Percentiles rank a stretch among this genome's conserved stretches.
Conservation (phyloP, 805 yeast genomes). For the Lipomyces sp. region DNA sequence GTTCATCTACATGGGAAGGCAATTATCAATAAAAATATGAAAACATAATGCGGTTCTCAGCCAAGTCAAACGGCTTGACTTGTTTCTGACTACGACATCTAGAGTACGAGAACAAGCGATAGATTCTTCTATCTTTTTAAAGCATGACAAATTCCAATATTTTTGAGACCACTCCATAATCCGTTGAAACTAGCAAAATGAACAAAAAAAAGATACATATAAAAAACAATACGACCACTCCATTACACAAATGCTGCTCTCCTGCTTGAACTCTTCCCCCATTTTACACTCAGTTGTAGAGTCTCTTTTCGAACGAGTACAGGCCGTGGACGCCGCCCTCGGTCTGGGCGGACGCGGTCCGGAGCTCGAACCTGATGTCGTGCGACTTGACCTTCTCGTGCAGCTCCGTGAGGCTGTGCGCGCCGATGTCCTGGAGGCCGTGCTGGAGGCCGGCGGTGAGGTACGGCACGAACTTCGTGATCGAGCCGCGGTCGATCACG, state of each 20-base stretch:
- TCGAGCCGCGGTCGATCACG: slow-evolving; percentile 94
- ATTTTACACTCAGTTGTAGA: slow-evolving; percentile 46
- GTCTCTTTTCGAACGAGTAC: slow-evolving; percentile 95
- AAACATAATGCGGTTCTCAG: too few relatives aligned
- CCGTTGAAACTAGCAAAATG: neutral
- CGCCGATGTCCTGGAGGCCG: slow-evolving; percentile 98
- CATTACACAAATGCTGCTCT: neutral
- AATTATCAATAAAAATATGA: neutral
- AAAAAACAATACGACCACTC: neutral
- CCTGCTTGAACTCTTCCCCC: neutral
- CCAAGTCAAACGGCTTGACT: too few relatives aligned
- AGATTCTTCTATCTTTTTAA: neutral
- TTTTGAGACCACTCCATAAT: too few relatives aligned
- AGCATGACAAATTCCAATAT: too few relatives aligned
- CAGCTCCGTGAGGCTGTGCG: slow-evolving; percentile 59
- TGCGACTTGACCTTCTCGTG: slow-evolving; percentile 63
- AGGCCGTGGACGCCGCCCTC: slow-evolving; percentile 98
- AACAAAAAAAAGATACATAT: neutral
- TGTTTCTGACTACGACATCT: too few relatives aligned
- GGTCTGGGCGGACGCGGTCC: slow-evolving; percentile 97
- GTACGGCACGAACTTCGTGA: slow-evolving; percentile 91
- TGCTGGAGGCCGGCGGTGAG: slow-evolving; percentile 94
- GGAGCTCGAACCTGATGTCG: slow-evolving; percentile 85
- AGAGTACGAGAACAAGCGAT: neutral
- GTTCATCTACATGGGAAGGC: neutral